Evolutionary conservation across 2,329 filamentous ascomycete species (phyloP).

Genomic region (Stagonosporopsis chrysanthemi): DNA sequence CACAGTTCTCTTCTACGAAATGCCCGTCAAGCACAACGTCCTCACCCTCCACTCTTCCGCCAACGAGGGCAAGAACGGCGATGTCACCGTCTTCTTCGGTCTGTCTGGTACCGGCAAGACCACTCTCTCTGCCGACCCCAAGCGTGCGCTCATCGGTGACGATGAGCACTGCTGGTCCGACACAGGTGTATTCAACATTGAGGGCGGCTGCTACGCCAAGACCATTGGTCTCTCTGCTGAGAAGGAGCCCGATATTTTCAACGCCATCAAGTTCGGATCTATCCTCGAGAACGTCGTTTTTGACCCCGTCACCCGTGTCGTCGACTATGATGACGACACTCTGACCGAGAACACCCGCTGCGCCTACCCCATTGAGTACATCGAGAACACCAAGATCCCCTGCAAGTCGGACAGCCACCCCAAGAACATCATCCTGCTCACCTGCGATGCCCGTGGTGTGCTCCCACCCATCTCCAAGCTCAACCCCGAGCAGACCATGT

Average conservation of each 20-base stretch:
- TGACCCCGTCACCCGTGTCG: constrained; percentile 83
- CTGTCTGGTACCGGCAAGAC: constrained; percentile 99
- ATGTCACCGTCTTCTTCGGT: constrained; percentile 99
- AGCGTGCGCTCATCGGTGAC: constrained; percentile 94
- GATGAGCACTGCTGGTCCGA: constrained; percentile 99
- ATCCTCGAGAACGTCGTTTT: constrained; percentile 99
- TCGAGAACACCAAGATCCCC: constrained; percentile 97
- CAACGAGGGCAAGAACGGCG: constrained; percentile 92
- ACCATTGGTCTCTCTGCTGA: constrained; percentile 95
- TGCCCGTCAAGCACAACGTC: constrained; percentile 99
- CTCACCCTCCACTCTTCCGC: constrained; percentile 97
- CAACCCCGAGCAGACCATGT: constrained; percentile 94
- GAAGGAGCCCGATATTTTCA: constrained; percentile 98
- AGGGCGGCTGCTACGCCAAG: constrained; percentile 99
- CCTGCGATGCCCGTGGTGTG: constrained; percentile 96
- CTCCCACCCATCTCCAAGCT: constrained; percentile 98
- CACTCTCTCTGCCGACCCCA: constrained; percentile 94
- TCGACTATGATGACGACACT: constrained; percentile 95
- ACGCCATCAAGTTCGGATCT: constrained; percentile 94
- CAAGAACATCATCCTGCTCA: constrained; percentile 96
- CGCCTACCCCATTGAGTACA: constrained; percentile 99
- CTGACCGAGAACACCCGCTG: constrained; percentile 98
- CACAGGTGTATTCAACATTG: constrained; percentile 97
- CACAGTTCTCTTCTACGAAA: constrained; percentile 99
- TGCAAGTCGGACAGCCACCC: constrained; percentile 89